Base-by-base conservation (phyloP, 176 grass and related monocot genomes). In the Thalia dealbata region DNA sequence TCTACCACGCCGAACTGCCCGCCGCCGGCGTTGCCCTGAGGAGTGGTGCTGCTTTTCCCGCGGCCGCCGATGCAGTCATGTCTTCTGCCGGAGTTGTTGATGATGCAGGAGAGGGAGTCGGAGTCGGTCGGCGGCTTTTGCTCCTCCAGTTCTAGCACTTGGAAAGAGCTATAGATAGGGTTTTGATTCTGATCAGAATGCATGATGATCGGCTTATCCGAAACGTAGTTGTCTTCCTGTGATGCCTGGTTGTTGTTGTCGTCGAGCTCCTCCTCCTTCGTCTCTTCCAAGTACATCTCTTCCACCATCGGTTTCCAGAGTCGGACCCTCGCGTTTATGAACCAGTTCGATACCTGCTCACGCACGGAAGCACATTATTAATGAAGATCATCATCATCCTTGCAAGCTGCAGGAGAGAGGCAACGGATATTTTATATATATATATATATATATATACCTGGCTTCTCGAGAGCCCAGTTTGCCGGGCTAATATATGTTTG, bases 261-360 rank as follows among this genome's bases (percentile, higher is more conserved):
- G 32, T 4, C 4, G 32, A 38, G 32, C 21, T 75, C 23, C 2
- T 64, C 12, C 38, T 75, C 73, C 58, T 75, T 75, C 3, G 14
- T 62, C 6, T 75, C 73, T 30, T 75, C 56, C 26, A 46, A 4
- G 41, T 75, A 75, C 73, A 75, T 75, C 58, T 75, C 73, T 14
- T 75, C 73, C 41, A 75, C 41, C 73, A 75, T 75, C 19, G 73
- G 73, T 38, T 75, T 75, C 73, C 73, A 75, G n/a, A 75, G 58
- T 38, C 73, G 42, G 19, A 75, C 73, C 73, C 73, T 61, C 25
- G 73, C 73, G 23, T 75, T 75, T 29, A 75, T 75, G 4, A 75
- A 75, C 73, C 73, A 75, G 12, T 75, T 75, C 4, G 73, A 75
- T 14, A 77, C 75, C 62, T 67, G 75, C 21, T 21, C 24, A 29